Base-by-base conservation (phyloP, 805 yeast genomes). In the Saturnispora quitensis region DNA sequence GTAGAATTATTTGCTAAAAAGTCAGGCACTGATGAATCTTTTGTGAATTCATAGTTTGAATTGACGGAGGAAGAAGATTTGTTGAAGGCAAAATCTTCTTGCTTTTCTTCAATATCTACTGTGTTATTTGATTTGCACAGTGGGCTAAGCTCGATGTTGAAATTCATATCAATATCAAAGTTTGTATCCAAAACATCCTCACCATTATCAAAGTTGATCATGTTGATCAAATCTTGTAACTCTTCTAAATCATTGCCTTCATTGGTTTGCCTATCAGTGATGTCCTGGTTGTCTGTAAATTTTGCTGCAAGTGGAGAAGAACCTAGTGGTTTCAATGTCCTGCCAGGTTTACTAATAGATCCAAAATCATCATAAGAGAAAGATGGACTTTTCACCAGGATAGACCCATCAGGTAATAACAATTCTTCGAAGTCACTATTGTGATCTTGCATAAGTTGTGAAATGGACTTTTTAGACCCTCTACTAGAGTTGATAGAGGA, bases 381-480 rank as follows among this genome's bases (percentile, higher is more conserved):
- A 7, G 46, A 43, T 15, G 58, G 56, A 34, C 55, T 54, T 45
- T 60, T 60, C 34, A 73, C 69, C n/a, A 78, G 68, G 46, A 68
- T 62, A 78, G 76, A 76, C 5, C 82, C 83, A 57, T 68, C 71
- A 1, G 62, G 45, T 6, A 59, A 59, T 3, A 62, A 44, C 10
- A 60, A 38, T 18, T 63, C 61, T 31, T 56, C 58, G 22, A 51
- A 47, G 43, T 53, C 54, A 22, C 56, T 52, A 20, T 50, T 40
- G 8, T 52, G 48, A 10, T 45, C 53, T 20, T 64, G 57, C 18
- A 65, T 53, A 55, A 58, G 52, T 20, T 58, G 63, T 8, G 60
- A 58, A 45, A 65, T 61, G 2, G 71, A 65, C 28, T 56, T 55
- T 28, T 56, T 56, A 17, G 56, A 49, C n/a, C 45, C 40, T 5